Conservation (phyloP, 2,329 filamentous ascomycete genomes). For the Bipolaris cookei region DNA sequence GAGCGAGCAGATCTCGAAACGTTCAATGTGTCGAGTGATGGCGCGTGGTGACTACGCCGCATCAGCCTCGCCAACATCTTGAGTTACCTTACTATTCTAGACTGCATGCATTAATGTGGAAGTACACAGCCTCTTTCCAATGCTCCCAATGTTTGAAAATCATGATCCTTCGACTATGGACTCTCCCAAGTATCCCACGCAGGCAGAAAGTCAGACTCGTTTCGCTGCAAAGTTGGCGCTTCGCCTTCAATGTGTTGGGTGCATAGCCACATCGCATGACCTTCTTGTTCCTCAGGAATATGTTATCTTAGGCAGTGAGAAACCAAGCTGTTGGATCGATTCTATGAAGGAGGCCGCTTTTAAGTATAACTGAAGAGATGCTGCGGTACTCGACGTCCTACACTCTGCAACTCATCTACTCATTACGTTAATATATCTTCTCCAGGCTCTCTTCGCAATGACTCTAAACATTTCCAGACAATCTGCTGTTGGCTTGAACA, state of each 20-base stretch:
- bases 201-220: neutral
- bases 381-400: neutral
- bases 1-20: neutral
- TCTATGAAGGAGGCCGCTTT: neutral
- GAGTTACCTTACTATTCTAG: neutral
- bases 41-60: slow-evolving; percentile 1
- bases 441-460: neutral
- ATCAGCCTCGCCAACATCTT: slow-evolving; percentile 2
- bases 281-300: neutral
- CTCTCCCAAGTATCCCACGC: neutral
- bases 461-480: neutral
- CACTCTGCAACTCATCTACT: neutral
- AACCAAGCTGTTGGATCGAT: neutral
- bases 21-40: neutral
- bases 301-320: neutral
- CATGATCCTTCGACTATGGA: neutral
- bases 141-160: neutral
- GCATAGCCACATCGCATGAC: neutral
- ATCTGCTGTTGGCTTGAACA: neutral
- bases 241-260: neutral
- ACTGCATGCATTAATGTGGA: neutral
- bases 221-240: neutral
- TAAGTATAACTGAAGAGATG: neutral
- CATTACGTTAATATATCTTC: too few species aligned
- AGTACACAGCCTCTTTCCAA: neutral